Conservation (phyloP, 1,139 yeast species). For the Diutina sp. region DNA sequence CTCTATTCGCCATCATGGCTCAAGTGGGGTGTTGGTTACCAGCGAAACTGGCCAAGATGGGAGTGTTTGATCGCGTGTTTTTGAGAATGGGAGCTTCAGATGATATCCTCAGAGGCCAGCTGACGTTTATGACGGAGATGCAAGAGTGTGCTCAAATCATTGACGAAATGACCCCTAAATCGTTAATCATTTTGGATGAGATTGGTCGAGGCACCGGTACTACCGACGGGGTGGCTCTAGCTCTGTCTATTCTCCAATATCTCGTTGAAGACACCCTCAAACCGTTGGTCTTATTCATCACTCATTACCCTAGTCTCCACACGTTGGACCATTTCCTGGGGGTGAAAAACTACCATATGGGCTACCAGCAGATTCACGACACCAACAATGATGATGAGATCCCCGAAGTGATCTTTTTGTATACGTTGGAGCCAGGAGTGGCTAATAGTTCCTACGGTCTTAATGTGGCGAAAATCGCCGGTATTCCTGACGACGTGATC, state of each 20-base stretch:
- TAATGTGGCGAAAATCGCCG: slow-evolving; percentile 66
- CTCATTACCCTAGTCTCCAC: slow-evolving; percentile 75
- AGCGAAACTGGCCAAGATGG: slow-evolving; percentile 33
- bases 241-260: slow-evolving; percentile 61
- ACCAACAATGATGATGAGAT: slow-evolving; percentile 10
- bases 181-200: slow-evolving; percentile 51
- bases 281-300: slow-evolving; percentile 65
- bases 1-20: slow-evolving; percentile 40
- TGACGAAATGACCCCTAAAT: slow-evolving; percentile 26
- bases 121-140: slow-evolving; percentile 71
- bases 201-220: slow-evolving; percentile 83
- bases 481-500: slow-evolving; percentile 39
- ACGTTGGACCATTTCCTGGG: slow-evolving; percentile 26
- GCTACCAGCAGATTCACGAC: not conserved
- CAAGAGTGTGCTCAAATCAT: slow-evolving; percentile 51
- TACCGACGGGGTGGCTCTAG: slow-evolving; percentile 79
- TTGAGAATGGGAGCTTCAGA: slow-evolving; percentile 67
- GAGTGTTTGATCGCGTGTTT: slow-evolving; percentile 45
- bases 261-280: slow-evolving; percentile 30
- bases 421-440: slow-evolving; percentile 45
- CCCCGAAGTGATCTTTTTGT: slow-evolving; percentile 43
- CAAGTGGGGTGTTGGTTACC: slow-evolving; percentile 36
- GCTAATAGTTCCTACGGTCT: slow-evolving; percentile 63
- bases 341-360: slow-evolving; percentile 43
- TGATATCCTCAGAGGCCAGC: slow-evolving; percentile 52